phyloP scores from a whole-genome alignment of 2,329 filamentous ascomycete genomes.

The Myriosclerotinia scirpicola region DNA sequence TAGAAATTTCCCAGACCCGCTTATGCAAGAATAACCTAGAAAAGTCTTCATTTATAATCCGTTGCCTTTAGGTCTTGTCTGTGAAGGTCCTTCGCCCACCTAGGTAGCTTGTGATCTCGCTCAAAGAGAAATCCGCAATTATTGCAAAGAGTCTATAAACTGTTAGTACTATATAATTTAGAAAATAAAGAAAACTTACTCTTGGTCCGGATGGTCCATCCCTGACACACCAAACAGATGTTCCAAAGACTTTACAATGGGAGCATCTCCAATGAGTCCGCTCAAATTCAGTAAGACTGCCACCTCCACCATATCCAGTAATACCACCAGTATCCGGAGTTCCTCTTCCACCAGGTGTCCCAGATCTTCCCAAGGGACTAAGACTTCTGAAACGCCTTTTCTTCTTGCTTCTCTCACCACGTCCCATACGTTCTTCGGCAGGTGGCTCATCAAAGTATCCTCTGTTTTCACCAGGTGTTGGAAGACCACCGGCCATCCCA shows the following conservation, averaged over 20 bases:
- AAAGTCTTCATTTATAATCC: conserved; percentile 38
- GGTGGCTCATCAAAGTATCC: conserved; percentile 51
- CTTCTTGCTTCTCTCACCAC: conserved; percentile 92
- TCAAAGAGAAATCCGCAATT: conserved; percentile 92
- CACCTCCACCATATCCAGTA: conserved; percentile 57
- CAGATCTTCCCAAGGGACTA: conserved; percentile 70
- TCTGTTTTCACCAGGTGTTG: conserved; percentile 51
- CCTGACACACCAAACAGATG: conserved; percentile 89
- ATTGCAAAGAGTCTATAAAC: conserved; percentile 71
- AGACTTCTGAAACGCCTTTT: conserved; percentile 89
- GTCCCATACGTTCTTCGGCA: conserved; percentile 77
- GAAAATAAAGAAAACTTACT: conserved; percentile 53
- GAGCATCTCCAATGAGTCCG: conserved; percentile 80
- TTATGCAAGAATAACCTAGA: not conserved
- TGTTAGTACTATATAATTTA: conserved; percentile 31
- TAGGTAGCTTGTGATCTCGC: conserved; percentile 78
- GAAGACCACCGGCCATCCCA: conserved; percentile 75
- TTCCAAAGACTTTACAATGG: conserved; percentile 86
- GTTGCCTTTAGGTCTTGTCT: conserved; percentile 36
- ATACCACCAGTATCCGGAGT: conserved; percentile 82
- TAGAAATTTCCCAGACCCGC: conserved; percentile 24
- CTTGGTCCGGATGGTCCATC: conserved; percentile 84
- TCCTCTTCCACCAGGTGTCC: conserved; percentile 68
- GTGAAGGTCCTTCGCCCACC: conserved; percentile 73
- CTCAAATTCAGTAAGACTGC: conserved; percentile 72